These are phyloP conservation scores for Aechmea fasciata DNA, from an alignment of 176 grass and related monocot species.

Conservation along the genomic window DNA sequence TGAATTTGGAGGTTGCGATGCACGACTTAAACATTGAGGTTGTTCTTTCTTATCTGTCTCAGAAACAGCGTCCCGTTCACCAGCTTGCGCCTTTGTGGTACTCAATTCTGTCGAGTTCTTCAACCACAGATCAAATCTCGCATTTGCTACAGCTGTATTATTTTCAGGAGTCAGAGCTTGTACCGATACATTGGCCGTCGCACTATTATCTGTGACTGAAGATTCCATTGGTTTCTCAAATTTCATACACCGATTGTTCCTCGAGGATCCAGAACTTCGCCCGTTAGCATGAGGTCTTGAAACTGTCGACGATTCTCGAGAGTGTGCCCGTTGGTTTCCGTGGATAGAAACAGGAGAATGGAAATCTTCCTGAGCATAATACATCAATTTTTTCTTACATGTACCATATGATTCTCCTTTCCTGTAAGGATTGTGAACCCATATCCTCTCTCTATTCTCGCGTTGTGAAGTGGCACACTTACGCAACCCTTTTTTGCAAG, in stretches of 20 bases:
- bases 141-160: slow-evolving; percentile 1
- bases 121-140: background rate
- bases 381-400: background rate
- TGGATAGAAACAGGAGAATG: background rate
- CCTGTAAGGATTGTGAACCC: background rate
- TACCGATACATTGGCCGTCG: slow-evolving; percentile 8
- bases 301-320: background rate
- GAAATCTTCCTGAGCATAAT: background rate
- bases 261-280: background rate
- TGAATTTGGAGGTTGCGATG: background rate
- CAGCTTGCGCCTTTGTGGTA: background rate
- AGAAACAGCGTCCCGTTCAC: background rate
- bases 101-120: background rate
- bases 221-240: slow-evolving; percentile 42
- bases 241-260: background rate
- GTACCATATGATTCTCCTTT: background rate
- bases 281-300: background rate
- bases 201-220: slow-evolving; percentile 26
- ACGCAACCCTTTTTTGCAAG: background rate
- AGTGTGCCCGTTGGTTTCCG: background rate
- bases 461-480: slow-evolving; percentile 39
- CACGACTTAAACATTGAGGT: background rate
- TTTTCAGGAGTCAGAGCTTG: slow-evolving; percentile 13
- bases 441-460: background rate
- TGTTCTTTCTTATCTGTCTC: background rate